Base-by-base conservation (phyloP, 108 stramenopile genomes). In the Skeletonema marinoi region DNA sequence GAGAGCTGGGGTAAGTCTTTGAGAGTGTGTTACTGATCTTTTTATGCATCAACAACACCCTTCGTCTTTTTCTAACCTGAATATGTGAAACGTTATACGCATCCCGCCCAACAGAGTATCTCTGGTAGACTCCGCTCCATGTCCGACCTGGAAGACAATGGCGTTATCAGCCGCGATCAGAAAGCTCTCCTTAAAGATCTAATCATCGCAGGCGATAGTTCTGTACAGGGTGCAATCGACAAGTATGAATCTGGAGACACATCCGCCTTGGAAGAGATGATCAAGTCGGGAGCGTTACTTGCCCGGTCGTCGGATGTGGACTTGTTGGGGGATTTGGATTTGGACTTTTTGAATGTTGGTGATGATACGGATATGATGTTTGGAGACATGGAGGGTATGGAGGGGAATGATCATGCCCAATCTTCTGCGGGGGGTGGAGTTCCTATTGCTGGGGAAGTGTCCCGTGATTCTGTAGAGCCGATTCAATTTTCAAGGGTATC, bases 121-220 rank as follows among this genome's bases (percentile, higher is more conserved):
- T 93, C 92, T 4, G 92, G 92, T 54, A 83, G 93, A 42, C 80
- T 96, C 33, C 81, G 90, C 62, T 90, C 90, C 25, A 90, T 91
- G 58, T 87, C 93, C 17, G 96, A 94, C 63, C 80, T 96, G 46
- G 93, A 96, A 78, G 89, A 92, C 70, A 88, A 81, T 68, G 96
- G 96, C 10, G 78, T 95, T 48, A 93, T 96, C 32, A 88, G 87
- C 75, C 83, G 88, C 41, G 80, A 92, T 32, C 93, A 94, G 76
- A 94, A 95, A 78, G 86, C 88, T n/a, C 77, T 96, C 60, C 73
- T 96, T 56, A 94, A 96, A 78, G 96, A 96, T 80, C 77, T 95
- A n/a, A 88, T 96, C 6, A 96, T 96, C 48, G 82, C 91, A 14
- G 96, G 93, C 6, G 91, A 95, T 69, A 81, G 90, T 60, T 86